Conservation (phyloP, 441 rosid species). For the Metrosideros polymorpha region DNA sequence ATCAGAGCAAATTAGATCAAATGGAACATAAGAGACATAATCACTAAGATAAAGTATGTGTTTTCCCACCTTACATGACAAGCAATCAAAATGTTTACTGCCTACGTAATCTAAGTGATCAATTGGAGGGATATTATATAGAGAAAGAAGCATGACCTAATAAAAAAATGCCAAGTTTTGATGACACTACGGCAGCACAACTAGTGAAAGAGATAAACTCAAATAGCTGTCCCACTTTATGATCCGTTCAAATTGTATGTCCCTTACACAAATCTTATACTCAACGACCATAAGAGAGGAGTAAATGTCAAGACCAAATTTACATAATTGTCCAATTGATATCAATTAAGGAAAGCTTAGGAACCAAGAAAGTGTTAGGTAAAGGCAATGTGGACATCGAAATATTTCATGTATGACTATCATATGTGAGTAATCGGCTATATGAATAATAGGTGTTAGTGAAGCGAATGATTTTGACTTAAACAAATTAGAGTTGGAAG, state of each 20-base stretch:
- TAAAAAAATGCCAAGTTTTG: not conserved
- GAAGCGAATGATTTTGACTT: no score
- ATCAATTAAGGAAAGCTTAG: not conserved
- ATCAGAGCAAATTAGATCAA: not conserved
- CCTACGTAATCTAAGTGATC: not conserved
- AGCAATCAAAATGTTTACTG: not conserved
- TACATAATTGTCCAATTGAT: not conserved
- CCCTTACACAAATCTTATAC: no score
- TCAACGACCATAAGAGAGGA: not conserved
- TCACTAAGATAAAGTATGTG: not conserved
- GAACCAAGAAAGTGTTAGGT: not conserved
- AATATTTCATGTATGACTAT: not conserved
- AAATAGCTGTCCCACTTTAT: no score
- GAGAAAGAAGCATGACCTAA: not conserved
- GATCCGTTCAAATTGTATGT: no score
- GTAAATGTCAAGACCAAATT: not conserved
- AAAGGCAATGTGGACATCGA: not conserved
- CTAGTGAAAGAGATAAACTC: no score
- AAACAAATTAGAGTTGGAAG: no score
- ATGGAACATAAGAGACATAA: not conserved
- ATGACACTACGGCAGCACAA: not conserved
- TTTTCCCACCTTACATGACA: not conserved
- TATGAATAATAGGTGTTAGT: no score
- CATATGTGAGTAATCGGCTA: no score
- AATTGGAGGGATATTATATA: not conserved